Percentiles rank a stretch among this genome's conserved stretches.
phyloP scores from a whole-genome alignment of 2,329 filamentous ascomycete genomes.

The Beauveria rudraprayagi region DNA sequence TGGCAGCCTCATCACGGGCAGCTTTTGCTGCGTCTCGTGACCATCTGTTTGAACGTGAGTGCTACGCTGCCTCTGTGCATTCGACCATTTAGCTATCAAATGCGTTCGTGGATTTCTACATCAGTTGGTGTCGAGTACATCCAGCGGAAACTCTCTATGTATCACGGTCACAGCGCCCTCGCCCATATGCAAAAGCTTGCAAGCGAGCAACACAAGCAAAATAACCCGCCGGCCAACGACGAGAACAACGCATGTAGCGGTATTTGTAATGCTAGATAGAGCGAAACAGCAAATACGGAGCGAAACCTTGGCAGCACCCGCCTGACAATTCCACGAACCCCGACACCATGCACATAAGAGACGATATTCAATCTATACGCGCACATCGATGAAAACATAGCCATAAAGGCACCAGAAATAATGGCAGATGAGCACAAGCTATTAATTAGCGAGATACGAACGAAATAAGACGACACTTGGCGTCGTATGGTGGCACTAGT shows the following conservation, averaged over 20 bases:
- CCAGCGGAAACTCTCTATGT: no score
- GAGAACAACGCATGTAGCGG: neutral
- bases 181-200: no score
- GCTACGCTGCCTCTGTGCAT: no score
- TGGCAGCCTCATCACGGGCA: no score
- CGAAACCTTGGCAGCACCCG: neutral
- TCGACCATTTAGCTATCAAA: no score
- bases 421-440: neutral
- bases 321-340: neutral
- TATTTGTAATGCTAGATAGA: neutral
- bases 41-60: no score
- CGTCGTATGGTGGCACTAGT: conserved; percentile 1
- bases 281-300: neutral
- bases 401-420: neutral
- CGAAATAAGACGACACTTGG: neutral
- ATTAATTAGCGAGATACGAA: neutral
- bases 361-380: no score
- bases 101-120: no score
- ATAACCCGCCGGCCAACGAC: neutral
- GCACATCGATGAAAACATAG: neutral
- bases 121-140: no score
- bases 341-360: neutral
- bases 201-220: no score
- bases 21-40: no score
- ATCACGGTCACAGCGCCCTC: no score